These are phyloP conservation scores for Cunninghamia lanceolata DNA, from an alignment of 75 land plant genomes.

Conservation along the genomic window DNA sequence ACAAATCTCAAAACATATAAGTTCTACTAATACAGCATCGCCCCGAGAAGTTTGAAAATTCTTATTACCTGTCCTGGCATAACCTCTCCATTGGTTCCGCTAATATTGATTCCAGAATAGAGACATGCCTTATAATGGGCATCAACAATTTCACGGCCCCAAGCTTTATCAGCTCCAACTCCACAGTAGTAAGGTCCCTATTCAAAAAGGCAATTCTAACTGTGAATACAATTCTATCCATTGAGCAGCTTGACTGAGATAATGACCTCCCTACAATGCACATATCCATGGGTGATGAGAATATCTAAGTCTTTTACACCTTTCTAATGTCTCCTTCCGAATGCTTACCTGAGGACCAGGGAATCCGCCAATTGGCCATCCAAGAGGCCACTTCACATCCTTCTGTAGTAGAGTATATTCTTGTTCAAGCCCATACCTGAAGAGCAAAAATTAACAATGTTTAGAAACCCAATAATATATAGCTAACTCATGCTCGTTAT, in stretches of 20 bases:
- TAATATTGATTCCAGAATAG: slow-evolving; percentile 91
- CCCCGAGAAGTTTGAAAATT: not conserved
- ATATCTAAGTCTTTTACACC: not conserved
- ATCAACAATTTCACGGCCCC: slow-evolving; percentile 94
- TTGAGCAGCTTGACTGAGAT: not conserved
- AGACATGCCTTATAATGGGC: slow-evolving; percentile 99
- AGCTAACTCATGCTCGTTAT: not conserved
- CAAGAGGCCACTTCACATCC: slow-evolving; percentile 96
- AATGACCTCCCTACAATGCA: not conserved
- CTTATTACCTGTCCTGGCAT: slow-evolving; percentile 93
- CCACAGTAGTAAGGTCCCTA: slow-evolving; percentile 97
- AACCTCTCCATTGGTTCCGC: slow-evolving; percentile 98
- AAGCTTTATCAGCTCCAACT: slow-evolving; percentile 96
- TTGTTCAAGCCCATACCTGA: slow-evolving; percentile 96
- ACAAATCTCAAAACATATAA: not conserved
- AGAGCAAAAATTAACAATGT: not conserved
- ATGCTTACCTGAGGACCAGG: slow-evolving; percentile 93
- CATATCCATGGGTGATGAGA: not conserved
- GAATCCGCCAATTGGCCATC: slow-evolving; percentile 95
- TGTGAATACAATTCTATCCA: not conserved
- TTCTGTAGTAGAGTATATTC: slow-evolving; percentile 94
- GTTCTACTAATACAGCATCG: not conserved
- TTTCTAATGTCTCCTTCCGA: not conserved
- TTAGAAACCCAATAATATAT: not conserved
- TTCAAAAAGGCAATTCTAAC: not conserved